Base-by-base conservation (phyloP, 495 filamentous ascomycete genomes). In the Neurospora sp. region DNA sequence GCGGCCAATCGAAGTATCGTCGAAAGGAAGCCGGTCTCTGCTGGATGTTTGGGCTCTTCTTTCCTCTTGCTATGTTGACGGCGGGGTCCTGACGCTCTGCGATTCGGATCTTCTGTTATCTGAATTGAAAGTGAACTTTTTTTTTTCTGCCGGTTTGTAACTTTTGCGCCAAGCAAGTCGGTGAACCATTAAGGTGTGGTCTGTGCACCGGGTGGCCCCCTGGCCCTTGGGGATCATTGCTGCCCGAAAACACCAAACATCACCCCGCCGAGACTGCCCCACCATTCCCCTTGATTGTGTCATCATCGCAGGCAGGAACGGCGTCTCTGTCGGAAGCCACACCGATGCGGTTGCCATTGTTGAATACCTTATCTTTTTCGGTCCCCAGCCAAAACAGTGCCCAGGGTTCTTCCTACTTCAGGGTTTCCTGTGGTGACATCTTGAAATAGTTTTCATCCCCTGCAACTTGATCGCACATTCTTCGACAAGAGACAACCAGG, bases 141-240 rank as follows among this genome's bases (percentile, higher is more conserved):
- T 79, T 79, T 81, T 77, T 76, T 81, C 78, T 81, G 77, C 78
- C 77, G 76, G 70, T 70, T 69, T 35, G 70, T 70, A 78, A 69
- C 70, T 75, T 76, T 78, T 65, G 40, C 69, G 38, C 74, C 72
- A 72, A 69, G 71, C 69, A 70, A 69, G 69, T 72, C 74, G 73
- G 74, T 78, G 72, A 74, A 22, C 6, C 71, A 76, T 76, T 79
- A 75, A 78, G 76, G 68, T 77, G 69, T 77, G 79, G 79, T 75
- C 74, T 48, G 78, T 79, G 78, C 78, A 14, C 53, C 0, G 5
- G 14, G 53, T 65, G 53, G 27, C 27, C 53, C 53, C 53, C 22
- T 65, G 53, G 27, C 14, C 53, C 53, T 14, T 27, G 53, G 20
- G 48, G 20, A 35, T 65, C 53, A 65, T 31, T 65, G 48, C 45